Evolutionary conservation across 805 yeast species (phyloP), one percentile per base, ranked within the genome.

Genomic region (Candida nonsorbophila): DNA sequence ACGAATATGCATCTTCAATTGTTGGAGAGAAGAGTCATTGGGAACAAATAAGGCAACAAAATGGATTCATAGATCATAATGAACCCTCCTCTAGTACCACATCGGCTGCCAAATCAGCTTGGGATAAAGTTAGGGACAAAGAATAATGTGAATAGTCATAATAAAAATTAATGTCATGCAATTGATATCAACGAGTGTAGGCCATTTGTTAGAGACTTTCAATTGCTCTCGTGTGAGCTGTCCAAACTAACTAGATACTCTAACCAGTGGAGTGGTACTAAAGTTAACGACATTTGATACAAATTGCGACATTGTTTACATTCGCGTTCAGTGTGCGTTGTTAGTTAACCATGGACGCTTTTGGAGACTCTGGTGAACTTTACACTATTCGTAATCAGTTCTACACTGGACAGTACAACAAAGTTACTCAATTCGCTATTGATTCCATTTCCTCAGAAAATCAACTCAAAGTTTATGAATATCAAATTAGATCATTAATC

Each of bases 301-400:
- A 28, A 28, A 28, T 20, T 20, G 29, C 24, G 8, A n/a, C n/a
- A 11, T 14, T 13, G 17, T 14, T 16, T 19, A 11, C 11, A 17
- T 25, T 14, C 15, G 12, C 8, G 10, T 13, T 8, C 6, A 11
- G 14, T 5, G 20, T 9, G n/a, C n/a, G n/a, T n/a, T n/a, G n/a
- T n/a, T n/a, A n/a, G n/a, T n/a, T 11, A 25, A 44, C 23, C 17
- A 63, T 63, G 70, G 63, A 58, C 35, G 50, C 50, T 20, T 58
- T 58, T 31, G 47, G 60, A 25, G 69, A 62, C 38, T 58, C 68
- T 5, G 66, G 67, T 50, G 81, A 76, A 43, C 61, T 73, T 20
- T 78, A 67, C 51, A 66, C 64, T 11, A 51, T 78, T 15, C 68
- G 74, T 40, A 79, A 74, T 44, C 73, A 72, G 34, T 79, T 75